Evolutionary conservation across 257 asterid genomes (phyloP).

Genomic region (Primulina eburnea): DNA sequence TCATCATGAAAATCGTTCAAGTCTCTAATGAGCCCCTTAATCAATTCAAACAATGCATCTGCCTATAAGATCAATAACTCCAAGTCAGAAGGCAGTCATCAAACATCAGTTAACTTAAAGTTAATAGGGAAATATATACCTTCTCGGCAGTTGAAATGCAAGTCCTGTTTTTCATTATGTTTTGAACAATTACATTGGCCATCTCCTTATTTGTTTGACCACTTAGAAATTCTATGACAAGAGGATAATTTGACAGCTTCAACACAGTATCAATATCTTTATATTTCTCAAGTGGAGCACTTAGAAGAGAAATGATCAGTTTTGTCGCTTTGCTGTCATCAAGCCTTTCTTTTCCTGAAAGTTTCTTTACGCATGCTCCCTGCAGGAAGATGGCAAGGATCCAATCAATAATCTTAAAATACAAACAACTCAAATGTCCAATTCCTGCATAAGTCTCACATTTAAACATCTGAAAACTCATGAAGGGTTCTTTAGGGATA

Average conservation of each 20-base stretch:
- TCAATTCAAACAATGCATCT: conserved; percentile 79
- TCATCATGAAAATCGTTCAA: conserved; percentile 67
- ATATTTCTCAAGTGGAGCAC: conserved; percentile 96
- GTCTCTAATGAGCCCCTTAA: conserved; percentile 82
- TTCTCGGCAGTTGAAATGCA: conserved; percentile 82
- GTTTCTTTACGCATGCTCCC: conserved; percentile 88
- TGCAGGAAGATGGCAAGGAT: conserved; percentile 33
- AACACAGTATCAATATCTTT: conserved; percentile 91
- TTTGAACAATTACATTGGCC: conserved; percentile 88
- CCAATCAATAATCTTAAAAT: conserved; percentile 14
- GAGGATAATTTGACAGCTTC: conserved; percentile 89
- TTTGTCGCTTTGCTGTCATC: conserved; percentile 82
- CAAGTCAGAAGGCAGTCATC: conserved; percentile 29
- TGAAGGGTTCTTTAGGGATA: background rate
- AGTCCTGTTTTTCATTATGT: conserved; percentile 72
- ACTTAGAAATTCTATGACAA: conserved; percentile 78
- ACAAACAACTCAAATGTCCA: conserved; percentile 5
- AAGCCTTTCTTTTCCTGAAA: conserved; percentile 82
- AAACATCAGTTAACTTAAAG: conserved; percentile 21
- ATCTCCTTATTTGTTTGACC: conserved; percentile 82
- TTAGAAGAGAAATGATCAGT: conserved; percentile 86
- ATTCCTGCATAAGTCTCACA: background rate
- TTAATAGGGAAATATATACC: conserved; percentile 41
- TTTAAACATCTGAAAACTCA: background rate
- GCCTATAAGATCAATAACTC: conserved; percentile 54